Conservation (phyloP, 140 eudicot genomes). For the Oenanthe javanica region DNA sequence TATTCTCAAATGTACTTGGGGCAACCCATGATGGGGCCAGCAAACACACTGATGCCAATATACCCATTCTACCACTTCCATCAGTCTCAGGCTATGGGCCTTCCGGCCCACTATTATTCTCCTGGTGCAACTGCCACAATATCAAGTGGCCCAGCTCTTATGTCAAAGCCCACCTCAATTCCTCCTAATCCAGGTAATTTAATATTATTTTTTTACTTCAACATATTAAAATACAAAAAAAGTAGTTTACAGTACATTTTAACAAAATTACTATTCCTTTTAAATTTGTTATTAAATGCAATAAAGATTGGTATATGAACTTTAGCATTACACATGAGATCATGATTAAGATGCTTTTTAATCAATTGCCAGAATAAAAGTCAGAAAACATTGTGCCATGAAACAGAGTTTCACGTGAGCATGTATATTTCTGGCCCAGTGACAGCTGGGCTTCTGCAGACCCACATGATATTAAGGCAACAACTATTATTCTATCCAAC, state of each 20-base stretch:
- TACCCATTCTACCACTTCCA: constrained; percentile 62
- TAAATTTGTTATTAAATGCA: neutral
- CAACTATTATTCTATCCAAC: neutral
- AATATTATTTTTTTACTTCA: neutral
- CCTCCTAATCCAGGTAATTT: constrained; percentile 58
- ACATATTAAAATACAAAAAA: neutral
- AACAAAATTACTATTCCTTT: neutral
- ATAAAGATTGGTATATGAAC: neutral
- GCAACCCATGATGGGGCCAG: constrained; percentile 55
- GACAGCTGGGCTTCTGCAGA: constrained; percentile 45
- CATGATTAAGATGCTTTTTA: constrained; percentile 1
- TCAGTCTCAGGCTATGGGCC: constrained; percentile 85
- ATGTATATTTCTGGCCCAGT: constrained; percentile 19
- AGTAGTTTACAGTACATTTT: neutral
- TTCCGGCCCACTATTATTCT: constrained; percentile 66
- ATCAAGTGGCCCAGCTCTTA: constrained; percentile 43
- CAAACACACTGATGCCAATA: constrained; percentile 75
- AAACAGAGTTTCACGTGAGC: constrained; percentile 8
- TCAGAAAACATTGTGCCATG: neutral
- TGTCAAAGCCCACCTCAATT: constrained; percentile 79
- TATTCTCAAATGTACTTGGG: constrained; percentile 70
- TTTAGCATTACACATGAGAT: constrained; percentile 5
- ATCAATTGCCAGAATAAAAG: neutral
- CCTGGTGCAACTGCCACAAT: constrained; percentile 53
- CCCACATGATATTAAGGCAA: constrained; percentile 40